A percentile compares a stretch with the other conserved stretches of the same genome.
phyloP scores from a whole-genome alignment of 2,329 filamentous ascomycete species.

The Scleromitrula shiraiana region DNA sequence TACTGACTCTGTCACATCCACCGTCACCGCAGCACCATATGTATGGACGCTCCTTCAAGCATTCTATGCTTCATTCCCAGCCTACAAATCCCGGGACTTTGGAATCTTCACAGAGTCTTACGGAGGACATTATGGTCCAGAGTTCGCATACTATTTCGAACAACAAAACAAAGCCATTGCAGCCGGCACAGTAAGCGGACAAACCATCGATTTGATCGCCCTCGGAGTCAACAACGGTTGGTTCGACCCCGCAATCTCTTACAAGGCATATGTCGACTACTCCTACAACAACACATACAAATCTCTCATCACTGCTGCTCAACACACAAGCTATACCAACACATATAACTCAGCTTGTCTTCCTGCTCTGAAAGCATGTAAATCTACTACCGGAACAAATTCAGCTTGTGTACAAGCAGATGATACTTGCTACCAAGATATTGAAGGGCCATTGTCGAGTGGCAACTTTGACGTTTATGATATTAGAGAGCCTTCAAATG shows the following conservation, averaged over 20 bases:
- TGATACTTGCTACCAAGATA: conserved; percentile 33
- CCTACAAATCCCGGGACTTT: conserved; percentile 51
- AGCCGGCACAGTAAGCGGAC: conserved; percentile 31
- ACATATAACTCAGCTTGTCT: conserved; percentile 32
- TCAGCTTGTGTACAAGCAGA: conserved; percentile 65
- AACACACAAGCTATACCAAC: conserved; percentile 27
- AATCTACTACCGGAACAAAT: conserved; percentile 57
- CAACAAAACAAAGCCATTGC: conserved; percentile 47
- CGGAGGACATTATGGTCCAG: conserved; percentile 51
- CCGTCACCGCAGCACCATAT: conserved; percentile 38
- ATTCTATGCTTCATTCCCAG: conserved; percentile 56
- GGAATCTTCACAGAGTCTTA: conserved; percentile 46
- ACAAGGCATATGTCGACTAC: conserved; percentile 27
- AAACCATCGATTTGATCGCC: conserved; percentile 29
- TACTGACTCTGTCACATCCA: conserved; percentile 36
- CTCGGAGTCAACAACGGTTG: conserved; percentile 32
- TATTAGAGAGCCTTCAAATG: conserved; percentile 12
- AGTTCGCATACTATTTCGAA: conserved; percentile 47
- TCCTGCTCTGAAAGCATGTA: conserved; percentile 34
- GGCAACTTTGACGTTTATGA: conserved; percentile 11
- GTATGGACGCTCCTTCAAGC: conserved; percentile 52
- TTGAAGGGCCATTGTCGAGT: conserved; percentile 9
- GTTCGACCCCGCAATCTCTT: conserved; percentile 50
- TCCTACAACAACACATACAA: conserved; percentile 32
- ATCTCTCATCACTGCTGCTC: conserved; percentile 31